Evolutionary conservation across 352 stramenopile genomes (phyloP).

Genomic region (Globisporangium uncinulatum): DNA sequence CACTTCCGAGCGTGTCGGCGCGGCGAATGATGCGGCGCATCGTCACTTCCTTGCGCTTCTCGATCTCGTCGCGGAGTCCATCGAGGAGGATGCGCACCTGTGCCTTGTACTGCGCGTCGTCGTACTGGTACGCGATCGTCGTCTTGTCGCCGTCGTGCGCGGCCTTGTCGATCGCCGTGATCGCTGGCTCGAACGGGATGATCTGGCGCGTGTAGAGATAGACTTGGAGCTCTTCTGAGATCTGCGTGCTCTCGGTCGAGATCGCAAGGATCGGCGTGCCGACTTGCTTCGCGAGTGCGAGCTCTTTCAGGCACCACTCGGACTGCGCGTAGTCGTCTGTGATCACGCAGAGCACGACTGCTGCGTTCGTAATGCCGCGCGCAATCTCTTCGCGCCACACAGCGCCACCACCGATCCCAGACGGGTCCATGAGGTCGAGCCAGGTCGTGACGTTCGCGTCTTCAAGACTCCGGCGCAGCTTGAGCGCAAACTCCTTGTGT

Average conservation of each 20-base stretch:
- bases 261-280: slow-evolving; percentile 72
- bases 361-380: slow-evolving; percentile 68
- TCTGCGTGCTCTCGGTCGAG: slow-evolving; percentile 56
- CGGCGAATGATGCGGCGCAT: slow-evolving; percentile 55
- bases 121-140: slow-evolving; percentile 78
- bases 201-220: slow-evolving; percentile 82
- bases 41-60: slow-evolving; percentile 70
- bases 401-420: slow-evolving; percentile 68
- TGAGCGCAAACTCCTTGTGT: slow-evolving; percentile 75
- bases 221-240: slow-evolving; percentile 76
- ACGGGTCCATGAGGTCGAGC: slow-evolving; percentile 84
- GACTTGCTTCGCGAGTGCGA: slow-evolving; percentile 76
- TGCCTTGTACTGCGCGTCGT: slow-evolving; percentile 55
- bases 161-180: slow-evolving; percentile 63
- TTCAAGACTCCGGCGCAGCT: slow-evolving; percentile 64
- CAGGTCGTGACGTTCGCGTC: slow-evolving; percentile 79
- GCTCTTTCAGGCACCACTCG: slow-evolving; percentile 80
- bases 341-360: slow-evolving; percentile 68
- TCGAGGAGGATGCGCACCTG: slow-evolving; percentile 78
- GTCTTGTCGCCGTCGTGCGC: slow-evolving; percentile 42
- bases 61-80: slow-evolving; percentile 78
- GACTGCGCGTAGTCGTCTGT: slow-evolving; percentile 77
- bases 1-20: slow-evolving; percentile 28
- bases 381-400: slow-evolving; percentile 84
- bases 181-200: slow-evolving; percentile 69